Evolutionary conservation across 768 basidiomycete species (phyloP), one percentile per base, ranked within the genome.

Genomic region (Suillus subaureus): DNA sequence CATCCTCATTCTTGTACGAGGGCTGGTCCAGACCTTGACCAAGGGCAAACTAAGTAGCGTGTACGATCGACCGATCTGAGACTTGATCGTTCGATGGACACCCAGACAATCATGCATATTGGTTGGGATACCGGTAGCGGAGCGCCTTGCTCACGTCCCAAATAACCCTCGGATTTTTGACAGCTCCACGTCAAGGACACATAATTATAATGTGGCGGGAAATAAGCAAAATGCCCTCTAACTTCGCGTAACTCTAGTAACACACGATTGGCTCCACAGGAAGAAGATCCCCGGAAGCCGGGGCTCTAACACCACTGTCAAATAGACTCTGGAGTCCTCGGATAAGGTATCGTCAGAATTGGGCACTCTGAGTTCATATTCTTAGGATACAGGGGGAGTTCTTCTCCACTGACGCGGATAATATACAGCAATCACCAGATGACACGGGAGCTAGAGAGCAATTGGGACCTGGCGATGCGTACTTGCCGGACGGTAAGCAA

Each of bases 1-100:
- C 21, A 16, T 62, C 60, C 62, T 66, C 54, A 55, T 42, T 54
- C 56, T 67, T 68, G 67, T 62, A 62, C 31, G 31, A 73, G 39
- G 28, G 33, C 42, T 28, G 18, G 52, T 18, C 52, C 8, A 37
- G 39, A 42, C 58, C 26, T 60, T 28, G 39, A 28, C 26, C 57
- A 60, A 60, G 26, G 40, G 58, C 40, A 60, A 60, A 42, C 28
- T 28, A 60, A 40, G 39, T 40, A 28, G 18, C 23, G 26, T 39
- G 15, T 21, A 31, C 40, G 26, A 60, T 55, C 54, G 21, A 55
- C 12, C 6, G 33, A 55, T 60, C 58, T 42, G 18, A 28, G 28
- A 58, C 39, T 28, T 31, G 54, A 55, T 55, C 54, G 54, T 54
- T 54, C 52, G 52, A 31, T 54, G 57, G 16, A 26, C 39, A 26